Conservation (phyloP, 2,329 filamentous ascomycete species). For the Falciphora oryzae region DNA sequence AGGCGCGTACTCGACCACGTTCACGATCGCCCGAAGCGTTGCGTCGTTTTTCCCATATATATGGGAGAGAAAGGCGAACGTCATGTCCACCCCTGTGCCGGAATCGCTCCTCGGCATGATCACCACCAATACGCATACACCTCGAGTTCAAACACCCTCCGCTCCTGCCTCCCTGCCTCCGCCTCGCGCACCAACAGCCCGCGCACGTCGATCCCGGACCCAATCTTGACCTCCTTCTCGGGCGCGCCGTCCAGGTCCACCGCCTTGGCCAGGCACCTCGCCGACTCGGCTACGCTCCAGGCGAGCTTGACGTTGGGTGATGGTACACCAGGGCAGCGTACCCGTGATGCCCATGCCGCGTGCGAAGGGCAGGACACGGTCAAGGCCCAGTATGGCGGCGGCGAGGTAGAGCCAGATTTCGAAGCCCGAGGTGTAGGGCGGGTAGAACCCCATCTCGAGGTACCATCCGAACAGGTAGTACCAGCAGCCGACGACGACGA, state of each 20-base stretch:
- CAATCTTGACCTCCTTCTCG: conserved; percentile 21
- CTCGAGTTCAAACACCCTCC: conserved; percentile 29
- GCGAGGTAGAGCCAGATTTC: conserved; percentile 18
- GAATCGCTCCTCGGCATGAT: too few relatives aligned
- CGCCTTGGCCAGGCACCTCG: conserved; percentile 20
- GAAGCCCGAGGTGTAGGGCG: neutral
- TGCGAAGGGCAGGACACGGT: conserved; percentile 32
- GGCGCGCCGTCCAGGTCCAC: conserved; percentile 15
- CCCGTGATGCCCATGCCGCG: conserved; percentile 46
- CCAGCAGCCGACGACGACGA: conserved; percentile 29
- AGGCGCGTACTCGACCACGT: too few relatives aligned
- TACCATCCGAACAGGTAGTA: conserved; percentile 30
- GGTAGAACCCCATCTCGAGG: neutral
- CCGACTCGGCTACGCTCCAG: conserved; percentile 28
- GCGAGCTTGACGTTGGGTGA: conserved; percentile 31
- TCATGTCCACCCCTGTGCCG: too few relatives aligned
- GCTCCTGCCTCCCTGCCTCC: conserved; percentile 30
- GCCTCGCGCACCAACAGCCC: conserved; percentile 24
- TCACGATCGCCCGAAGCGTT: too few relatives aligned
- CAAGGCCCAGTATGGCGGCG: conserved; percentile 26
- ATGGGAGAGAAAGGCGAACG: too few relatives aligned
- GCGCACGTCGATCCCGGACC: conserved; percentile 25
- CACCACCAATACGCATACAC: too few relatives aligned
- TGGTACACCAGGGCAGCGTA: conserved; percentile 28
- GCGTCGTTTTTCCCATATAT: too few relatives aligned